Evolutionary conservation across 495 filamentous ascomycete species (phyloP).

Genomic region (Xylaria venustula): DNA sequence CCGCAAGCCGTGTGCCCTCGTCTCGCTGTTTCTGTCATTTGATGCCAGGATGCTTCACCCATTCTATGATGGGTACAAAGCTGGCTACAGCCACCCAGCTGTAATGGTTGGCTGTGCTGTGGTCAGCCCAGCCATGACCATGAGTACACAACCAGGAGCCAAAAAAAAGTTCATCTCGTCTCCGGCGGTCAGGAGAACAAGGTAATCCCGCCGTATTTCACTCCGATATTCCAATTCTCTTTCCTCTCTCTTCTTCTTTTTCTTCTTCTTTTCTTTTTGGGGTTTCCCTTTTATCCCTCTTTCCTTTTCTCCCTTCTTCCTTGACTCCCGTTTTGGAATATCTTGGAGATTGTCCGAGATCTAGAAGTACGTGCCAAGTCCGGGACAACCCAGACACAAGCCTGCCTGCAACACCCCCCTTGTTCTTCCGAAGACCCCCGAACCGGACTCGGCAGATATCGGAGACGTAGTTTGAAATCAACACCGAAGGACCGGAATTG

Average conservation of each 20-base stretch:
- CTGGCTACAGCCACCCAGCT: too few relatives aligned
- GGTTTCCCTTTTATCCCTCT: not conserved
- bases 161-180: not conserved
- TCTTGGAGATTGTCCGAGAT: too few relatives aligned
- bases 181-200: constrained; percentile 6
- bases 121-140: not conserved
- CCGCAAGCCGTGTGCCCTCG: not conserved
- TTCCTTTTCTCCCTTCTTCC: not conserved
- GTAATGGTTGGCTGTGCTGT: not conserved
- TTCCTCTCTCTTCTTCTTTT: not conserved
- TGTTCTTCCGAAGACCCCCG: constrained; percentile 1
- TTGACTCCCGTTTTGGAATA: too few relatives aligned
- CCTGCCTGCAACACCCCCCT: constrained; percentile 1
- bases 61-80: not conserved
- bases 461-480: not conserved
- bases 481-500: not conserved
- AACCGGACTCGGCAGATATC: constrained; percentile 9
- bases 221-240: not conserved
- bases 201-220: not conserved
- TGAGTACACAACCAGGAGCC: too few relatives aligned
- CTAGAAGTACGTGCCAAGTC: constrained; percentile 4
- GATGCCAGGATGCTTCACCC: not conserved
- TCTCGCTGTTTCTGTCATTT: not conserved
- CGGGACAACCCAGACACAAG: too few relatives aligned
- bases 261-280: not conserved